phyloP scores from a whole-genome alignment of 371 early-diverging fungal genomes.

The Nematocida ausubeli region DNA sequence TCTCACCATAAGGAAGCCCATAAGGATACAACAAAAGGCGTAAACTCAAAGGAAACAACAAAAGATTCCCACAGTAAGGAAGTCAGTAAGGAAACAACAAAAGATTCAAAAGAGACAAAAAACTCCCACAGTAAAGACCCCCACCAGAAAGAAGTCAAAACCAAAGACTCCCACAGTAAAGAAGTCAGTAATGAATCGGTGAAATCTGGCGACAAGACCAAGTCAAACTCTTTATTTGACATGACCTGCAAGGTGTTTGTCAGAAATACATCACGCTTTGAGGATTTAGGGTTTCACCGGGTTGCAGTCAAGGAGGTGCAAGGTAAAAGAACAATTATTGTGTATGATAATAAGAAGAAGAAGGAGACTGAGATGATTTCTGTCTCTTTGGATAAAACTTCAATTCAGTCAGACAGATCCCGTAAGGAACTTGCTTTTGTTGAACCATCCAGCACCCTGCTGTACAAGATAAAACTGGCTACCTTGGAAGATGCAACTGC shows the following conservation, averaged over 20 bases:
- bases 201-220: neutral
- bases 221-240: constrained; percentile 24
- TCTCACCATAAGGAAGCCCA: neutral
- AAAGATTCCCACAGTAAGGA: neutral
- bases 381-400: constrained; percentile 9
- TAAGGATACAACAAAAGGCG: neutral
- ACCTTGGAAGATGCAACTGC: constrained; percentile 6
- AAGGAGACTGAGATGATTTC: neutral
- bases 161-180: neutral
- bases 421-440: constrained; percentile 37
- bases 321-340: constrained; percentile 3
- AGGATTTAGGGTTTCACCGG: constrained; percentile 19
- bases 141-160: no score
- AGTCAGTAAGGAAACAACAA: neutral
- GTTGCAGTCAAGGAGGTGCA: constrained; percentile 12
- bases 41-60: no score
- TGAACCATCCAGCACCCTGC: neutral
- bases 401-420: neutral
- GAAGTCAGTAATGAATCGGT: neutral
- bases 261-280: constrained; percentile 20
- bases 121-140: neutral
- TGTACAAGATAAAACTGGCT: constrained; percentile 43
- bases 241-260: constrained; percentile 27
- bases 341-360: constrained; percentile 29
- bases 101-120: neutral